Conservation (phyloP, 345 rosid genomes). For the Aquilaria malaccensis region DNA sequence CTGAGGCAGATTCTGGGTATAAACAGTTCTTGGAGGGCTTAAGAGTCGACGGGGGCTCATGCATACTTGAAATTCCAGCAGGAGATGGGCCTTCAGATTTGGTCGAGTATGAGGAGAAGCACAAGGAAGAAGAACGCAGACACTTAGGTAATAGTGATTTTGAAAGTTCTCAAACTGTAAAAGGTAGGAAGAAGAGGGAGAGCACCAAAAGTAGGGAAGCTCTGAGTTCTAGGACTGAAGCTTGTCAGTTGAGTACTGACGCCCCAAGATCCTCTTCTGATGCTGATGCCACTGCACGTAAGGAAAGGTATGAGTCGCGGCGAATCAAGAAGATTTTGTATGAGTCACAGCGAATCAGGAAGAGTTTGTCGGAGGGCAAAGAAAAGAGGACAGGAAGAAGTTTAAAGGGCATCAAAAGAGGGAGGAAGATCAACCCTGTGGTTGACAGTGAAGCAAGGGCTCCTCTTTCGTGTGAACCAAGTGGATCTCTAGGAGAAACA, state of each 20-base stretch:
- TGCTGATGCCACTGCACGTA: not conserved
- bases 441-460: conserved; percentile 14
- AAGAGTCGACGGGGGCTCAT: conserved; percentile 23
- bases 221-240: conserved; percentile 8
- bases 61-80: conserved; percentile 17
- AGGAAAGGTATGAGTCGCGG: not conserved
- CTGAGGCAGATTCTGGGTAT: conserved; percentile 27
- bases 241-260: conserved; percentile 15
- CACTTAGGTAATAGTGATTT: not conserved
- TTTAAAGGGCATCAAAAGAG: not conserved
- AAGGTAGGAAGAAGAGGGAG: not conserved
- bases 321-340: not conserved
- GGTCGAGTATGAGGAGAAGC: conserved; percentile 17
- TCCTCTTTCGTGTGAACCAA: conserved; percentile 9
- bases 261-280: not conserved
- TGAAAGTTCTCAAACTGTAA: not conserved
- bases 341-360: not conserved
- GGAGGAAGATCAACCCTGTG: conserved; percentile 12
- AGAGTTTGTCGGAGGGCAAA: conserved; percentile 1
- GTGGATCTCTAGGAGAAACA: not conserved
- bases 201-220: not conserved
- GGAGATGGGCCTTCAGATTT: conserved; percentile 6
- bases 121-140: not conserved
- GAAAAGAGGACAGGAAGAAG: not conserved
- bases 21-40: conserved; percentile 27